phyloP scores from a whole-genome alignment of 108 stramenopile species.

The Nitzschia sp. region DNA sequence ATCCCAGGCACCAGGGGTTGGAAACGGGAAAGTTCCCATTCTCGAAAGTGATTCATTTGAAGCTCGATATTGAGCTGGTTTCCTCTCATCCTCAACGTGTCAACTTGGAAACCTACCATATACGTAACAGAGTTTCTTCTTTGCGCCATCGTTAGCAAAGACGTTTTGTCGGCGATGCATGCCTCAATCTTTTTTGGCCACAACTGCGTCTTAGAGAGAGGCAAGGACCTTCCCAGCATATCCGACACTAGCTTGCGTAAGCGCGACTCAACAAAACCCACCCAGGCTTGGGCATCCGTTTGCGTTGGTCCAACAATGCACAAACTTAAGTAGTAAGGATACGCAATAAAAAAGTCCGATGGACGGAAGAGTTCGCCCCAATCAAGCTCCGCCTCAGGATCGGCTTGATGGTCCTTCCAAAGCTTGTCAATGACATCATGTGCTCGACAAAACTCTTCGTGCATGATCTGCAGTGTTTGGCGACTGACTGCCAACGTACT shows the following conservation, averaged over 20 bases:
- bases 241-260: slow-evolving; percentile 85
- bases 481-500: slow-evolving; percentile 85
- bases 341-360: slow-evolving; percentile 95
- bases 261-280: slow-evolving; percentile 90
- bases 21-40: slow-evolving; percentile 76
- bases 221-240: slow-evolving; percentile 72
- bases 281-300: slow-evolving; percentile 88
- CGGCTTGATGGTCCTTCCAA: slow-evolving; percentile 69
- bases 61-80: slow-evolving; percentile 79
- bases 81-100: slow-evolving; percentile 80
- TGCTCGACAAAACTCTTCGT: slow-evolving; percentile 84
- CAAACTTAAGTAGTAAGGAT: slow-evolving; percentile 90
- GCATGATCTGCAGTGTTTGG: slow-evolving; percentile 84
- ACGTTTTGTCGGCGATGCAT: slow-evolving; percentile 72
- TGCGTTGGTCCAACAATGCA: slow-evolving; percentile 90
- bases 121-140: slow-evolving; percentile 77
- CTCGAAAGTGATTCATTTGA: slow-evolving; percentile 79
- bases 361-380: slow-evolving; percentile 89
- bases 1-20: slow-evolving; percentile 73
- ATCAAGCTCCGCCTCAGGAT: slow-evolving; percentile 27
- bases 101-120: slow-evolving; percentile 82
- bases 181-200: slow-evolving; percentile 90
- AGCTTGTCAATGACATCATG: slow-evolving; percentile 67
- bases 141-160: slow-evolving; percentile 75
- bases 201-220: slow-evolving; percentile 79